Conservation (phyloP, 768 basidiomycete species). For the Tricholoma sp. region DNA sequence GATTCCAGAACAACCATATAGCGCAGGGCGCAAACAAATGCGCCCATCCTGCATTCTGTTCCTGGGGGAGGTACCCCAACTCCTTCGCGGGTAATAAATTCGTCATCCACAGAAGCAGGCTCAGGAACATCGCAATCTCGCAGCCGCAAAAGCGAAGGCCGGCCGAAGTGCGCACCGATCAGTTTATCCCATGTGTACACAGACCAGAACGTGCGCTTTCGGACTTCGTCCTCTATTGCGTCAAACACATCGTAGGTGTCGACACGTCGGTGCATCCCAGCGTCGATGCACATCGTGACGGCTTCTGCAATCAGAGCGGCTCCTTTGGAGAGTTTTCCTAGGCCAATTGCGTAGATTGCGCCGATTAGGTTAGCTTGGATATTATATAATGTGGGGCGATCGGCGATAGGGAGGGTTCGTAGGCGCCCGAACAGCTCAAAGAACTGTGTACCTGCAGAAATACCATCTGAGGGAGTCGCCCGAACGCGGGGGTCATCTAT, state of each 20-base stretch:
- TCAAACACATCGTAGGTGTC: slow-evolving; percentile 87
- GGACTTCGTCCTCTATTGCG: slow-evolving; percentile 84
- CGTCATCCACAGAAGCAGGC: slow-evolving; percentile 82
- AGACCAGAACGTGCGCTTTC: slow-evolving; percentile 95
- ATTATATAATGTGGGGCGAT: slow-evolving; percentile 86
- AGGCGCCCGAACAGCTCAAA: slow-evolving; percentile 86
- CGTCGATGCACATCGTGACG: slow-evolving; percentile 83
- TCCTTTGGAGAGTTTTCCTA: slow-evolving; percentile 84
- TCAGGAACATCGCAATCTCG: slow-evolving; percentile 92
- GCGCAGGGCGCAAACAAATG: slow-evolving; percentile 72
- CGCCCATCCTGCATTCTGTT: slow-evolving; percentile 70
- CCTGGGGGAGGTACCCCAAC: slow-evolving; percentile 64
- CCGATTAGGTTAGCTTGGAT: slow-evolving; percentile 88
- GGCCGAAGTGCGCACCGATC: slow-evolving; percentile 81
- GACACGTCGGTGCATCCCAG: slow-evolving; percentile 82
- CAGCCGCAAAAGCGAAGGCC: slow-evolving; percentile 81
- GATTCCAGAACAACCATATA: slow-evolving; percentile 87
- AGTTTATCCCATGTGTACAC: slow-evolving; percentile 98
- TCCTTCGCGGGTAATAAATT: slow-evolving; percentile 76
- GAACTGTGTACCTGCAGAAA: slow-evolving; percentile 88
- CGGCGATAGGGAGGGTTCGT: slow-evolving; percentile 83
- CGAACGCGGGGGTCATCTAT: slow-evolving; percentile 90
- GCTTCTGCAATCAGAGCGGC: slow-evolving; percentile 84
- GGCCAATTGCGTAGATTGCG: slow-evolving; percentile 89
- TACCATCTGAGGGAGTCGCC: slow-evolving; percentile 73